Conservation (phyloP, 2,329 filamentous ascomycete species). For the Nemania diffusa region DNA sequence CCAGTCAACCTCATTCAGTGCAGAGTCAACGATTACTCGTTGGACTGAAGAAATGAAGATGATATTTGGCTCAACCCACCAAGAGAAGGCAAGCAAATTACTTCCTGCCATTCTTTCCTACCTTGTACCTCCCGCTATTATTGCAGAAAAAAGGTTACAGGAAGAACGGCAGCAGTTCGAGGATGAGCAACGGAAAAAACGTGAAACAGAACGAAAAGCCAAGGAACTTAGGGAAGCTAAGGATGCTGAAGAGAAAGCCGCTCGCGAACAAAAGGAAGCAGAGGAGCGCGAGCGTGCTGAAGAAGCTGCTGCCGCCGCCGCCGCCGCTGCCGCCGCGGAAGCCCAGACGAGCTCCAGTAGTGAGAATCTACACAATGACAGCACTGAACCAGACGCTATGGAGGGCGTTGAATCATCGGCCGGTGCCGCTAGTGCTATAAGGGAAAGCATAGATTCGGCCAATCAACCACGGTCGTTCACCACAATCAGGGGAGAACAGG, state of each 20-base stretch:
- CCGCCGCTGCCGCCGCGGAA: constrained; percentile 57
- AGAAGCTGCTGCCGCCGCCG: constrained; percentile 67
- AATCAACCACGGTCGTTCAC: constrained; percentile 76
- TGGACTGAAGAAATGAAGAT: constrained; percentile 93
- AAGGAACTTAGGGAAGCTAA: constrained; percentile 78
- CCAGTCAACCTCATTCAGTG: constrained; percentile 79
- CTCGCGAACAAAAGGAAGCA: constrained; percentile 74
- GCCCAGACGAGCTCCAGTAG: constrained; percentile 60
- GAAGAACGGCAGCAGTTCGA: constrained; percentile 64
- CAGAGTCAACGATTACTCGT: constrained; percentile 76
- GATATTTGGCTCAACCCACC: constrained; percentile 75
- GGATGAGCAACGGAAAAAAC: constrained; percentile 70
- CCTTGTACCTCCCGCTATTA: constrained; percentile 85
- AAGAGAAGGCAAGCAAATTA: constrained; percentile 76
- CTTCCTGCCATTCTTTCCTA: constrained; percentile 75
- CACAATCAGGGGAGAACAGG: constrained; percentile 83
- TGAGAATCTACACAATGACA: constrained; percentile 54
- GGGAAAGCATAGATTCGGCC: constrained; percentile 56
- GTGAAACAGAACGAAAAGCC: constrained; percentile 71
- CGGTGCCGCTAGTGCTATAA: constrained; percentile 48
- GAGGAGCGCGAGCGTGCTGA: constrained; percentile 75
- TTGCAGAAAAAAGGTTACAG: constrained; percentile 76
- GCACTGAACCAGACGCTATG: constrained; percentile 46
- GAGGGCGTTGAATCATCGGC: constrained; percentile 51
- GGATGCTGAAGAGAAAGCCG: constrained; percentile 74